Base-by-base conservation (phyloP, 1,139 yeast species). In the Nakaseomyces uthaithaninus region DNA sequence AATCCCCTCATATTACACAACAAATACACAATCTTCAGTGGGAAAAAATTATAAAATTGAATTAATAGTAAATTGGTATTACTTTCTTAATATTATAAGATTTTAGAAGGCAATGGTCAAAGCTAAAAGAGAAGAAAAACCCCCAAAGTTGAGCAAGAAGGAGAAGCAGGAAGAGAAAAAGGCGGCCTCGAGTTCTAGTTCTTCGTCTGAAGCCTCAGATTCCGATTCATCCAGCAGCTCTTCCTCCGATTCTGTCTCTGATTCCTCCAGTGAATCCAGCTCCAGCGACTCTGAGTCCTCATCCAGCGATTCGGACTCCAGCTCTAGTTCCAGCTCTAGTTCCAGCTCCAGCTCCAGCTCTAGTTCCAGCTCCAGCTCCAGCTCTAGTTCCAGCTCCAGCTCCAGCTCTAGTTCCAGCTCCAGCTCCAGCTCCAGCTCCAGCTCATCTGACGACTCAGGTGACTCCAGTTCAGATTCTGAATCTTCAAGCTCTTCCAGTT, bases 71-170 rank as follows among this genome's bases (percentile, higher is more conserved):
- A n/a, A n/a, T n/a, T n/a, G n/a, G n/a, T n/a, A n/a, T n/a, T n/a
- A n/a, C n/a, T n/a, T n/a, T n/a, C n/a, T n/a, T n/a, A n/a, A n/a
- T n/a, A n/a, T n/a, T n/a, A n/a, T n/a, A n/a, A 25, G 6, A 25
- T 8, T 8, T 10, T 10, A 25, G 6, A 25, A 10, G 27, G 27
- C 9, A 7, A 7, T 19, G 14, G 11, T 28, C 11, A 28, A 28
- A 22, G 33, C 16, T 14, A 28, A 17, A 11, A 28, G 18, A 11
- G 20, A 44, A 16, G 49, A 43, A 23, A 43, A 44, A 37, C 47
- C 53, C 20, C 61, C 62, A 41, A 59, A 57, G 38, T 44, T 58
- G 38, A 54, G 60, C 38, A 45, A 44, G 33, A 55, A 55, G 36
- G 51, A 39, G 39, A 55, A 50, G 39, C 42, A 42, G 23, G 45